Evolutionary conservation across 768 basidiomycete species (phyloP), one percentile per base, ranked within the genome.

Genomic region (Lactifluus volemus): DNA sequence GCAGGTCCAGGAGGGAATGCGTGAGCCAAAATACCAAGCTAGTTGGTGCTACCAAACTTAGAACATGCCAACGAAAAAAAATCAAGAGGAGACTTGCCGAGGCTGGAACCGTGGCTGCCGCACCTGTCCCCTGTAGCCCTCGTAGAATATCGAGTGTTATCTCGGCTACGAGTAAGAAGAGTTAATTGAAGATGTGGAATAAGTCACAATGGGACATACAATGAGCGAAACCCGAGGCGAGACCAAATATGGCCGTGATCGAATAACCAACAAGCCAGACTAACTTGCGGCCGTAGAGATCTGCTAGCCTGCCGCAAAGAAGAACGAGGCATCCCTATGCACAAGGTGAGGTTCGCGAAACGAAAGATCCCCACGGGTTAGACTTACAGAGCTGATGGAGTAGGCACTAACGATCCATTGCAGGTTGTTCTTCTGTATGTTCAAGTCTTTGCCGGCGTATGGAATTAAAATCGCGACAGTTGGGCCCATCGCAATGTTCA

Each of bases 11-110:
- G 78, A 4, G 87, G 85, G 70, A 95, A 96, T 0, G 84, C 75
- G 50, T 86, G 79, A 0, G 93, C 92, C 38, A 96, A 78, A 59
- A 91, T 93, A 0, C 93, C 92, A 1, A 93, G 70, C 84, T 90
- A 63, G 2, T 17, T 25, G 21, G 14, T 15, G 21, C 47, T 17
- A 53, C n/a, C 1, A 25, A 30, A 34, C 53, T 49, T 38, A 49
- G 21, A 19, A 49, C 17, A 66, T 56, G 21, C 49, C 59, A 41
- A 48, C 52, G 32, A 15, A n/a, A 25, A 60, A 9, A 25, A 60
- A 9, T 51, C 11, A 53, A 4, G 39, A 51, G 42, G 34, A 17
- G 34, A 68, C 78, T 68, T 75, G 89, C 87, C 11, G 84, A 78
- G 15, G 89, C 81, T 5, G 90, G 90, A 15, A 91, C 82, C 5